Conservation (phyloP, 768 basidiomycete genomes). For the Psilocybe cubensis region DNA sequence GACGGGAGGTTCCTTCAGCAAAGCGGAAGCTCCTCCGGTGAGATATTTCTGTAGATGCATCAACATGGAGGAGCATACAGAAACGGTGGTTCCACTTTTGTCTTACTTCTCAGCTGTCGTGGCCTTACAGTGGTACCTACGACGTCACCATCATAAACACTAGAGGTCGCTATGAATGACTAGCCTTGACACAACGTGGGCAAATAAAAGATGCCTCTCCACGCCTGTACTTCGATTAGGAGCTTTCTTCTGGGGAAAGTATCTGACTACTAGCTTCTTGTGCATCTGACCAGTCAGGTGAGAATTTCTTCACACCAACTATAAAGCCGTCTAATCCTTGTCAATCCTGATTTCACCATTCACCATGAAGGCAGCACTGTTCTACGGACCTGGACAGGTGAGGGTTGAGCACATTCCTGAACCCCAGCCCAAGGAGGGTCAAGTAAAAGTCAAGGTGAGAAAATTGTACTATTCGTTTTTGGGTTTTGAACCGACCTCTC, state of each 20-base stretch:
- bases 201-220: too few relatives aligned
- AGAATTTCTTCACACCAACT: not conserved
- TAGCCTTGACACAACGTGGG: too few relatives aligned
- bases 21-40: too few relatives aligned
- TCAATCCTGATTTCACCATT: not conserved
- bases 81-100: not conserved
- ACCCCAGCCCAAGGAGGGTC: conserved; percentile 34
- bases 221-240: too few relatives aligned
- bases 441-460: conserved; percentile 48
- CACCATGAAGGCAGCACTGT: conserved; percentile 48
- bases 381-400: conserved; percentile 46
- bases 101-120: not conserved
- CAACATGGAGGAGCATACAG: too few relatives aligned
- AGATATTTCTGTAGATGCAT: too few relatives aligned
- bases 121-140: not conserved
- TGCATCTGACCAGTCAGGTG: not conserved
- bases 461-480: not conserved
- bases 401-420: conserved; percentile 46
- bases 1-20: too few relatives aligned
- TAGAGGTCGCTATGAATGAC: not conserved
- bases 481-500: not conserved
- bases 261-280: too few relatives aligned
- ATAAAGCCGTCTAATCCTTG: not conserved
- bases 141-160: not conserved
- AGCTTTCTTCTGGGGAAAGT: too few relatives aligned